These are phyloP conservation scores for Centaurea solstitialis DNA, from an alignment of 129 eudicot species.

Conservation along the genomic window DNA sequence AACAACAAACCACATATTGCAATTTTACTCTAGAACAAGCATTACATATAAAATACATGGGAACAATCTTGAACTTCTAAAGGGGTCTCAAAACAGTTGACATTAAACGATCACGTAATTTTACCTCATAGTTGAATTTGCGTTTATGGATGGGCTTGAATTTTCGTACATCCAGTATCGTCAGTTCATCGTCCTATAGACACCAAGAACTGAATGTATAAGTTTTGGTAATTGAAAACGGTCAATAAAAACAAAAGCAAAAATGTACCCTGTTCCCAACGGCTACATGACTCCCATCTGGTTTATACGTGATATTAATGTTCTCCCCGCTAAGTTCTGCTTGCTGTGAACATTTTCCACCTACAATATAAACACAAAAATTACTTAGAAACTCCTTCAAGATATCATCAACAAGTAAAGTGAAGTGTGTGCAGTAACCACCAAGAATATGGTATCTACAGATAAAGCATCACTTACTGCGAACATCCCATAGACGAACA, in stretches of 20 bases:
- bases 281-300: constrained; percentile 91
- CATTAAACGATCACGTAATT: constrained; percentile 3
- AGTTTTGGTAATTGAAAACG: background rate
- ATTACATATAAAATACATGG: background rate
- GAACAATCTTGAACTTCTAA: background rate
- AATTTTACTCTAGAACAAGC: no score
- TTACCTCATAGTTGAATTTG: constrained; percentile 93
- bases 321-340: constrained; percentile 98
- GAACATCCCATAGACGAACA: constrained; percentile 99
- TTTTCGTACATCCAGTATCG: constrained; percentile 95
- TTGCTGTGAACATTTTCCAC: constrained; percentile 96
- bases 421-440: background rate
- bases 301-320: constrained; percentile 93
- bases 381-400: constrained; percentile 6
- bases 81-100: background rate
- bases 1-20: no score
- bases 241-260: background rate
- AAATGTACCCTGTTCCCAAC: constrained; percentile 91
- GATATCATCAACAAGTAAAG: constrained; percentile 4
- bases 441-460: background rate
- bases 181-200: constrained; percentile 86
- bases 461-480: constrained; percentile 58
- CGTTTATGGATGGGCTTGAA: constrained; percentile 91
- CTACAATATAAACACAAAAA: constrained; percentile 32
- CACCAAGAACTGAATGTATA: constrained; percentile 11